Evolutionary conservation across 129 eudicot species (phyloP), one percentile per base, ranked within the genome.

Genomic region (Ambrosia artemisiifolia): DNA sequence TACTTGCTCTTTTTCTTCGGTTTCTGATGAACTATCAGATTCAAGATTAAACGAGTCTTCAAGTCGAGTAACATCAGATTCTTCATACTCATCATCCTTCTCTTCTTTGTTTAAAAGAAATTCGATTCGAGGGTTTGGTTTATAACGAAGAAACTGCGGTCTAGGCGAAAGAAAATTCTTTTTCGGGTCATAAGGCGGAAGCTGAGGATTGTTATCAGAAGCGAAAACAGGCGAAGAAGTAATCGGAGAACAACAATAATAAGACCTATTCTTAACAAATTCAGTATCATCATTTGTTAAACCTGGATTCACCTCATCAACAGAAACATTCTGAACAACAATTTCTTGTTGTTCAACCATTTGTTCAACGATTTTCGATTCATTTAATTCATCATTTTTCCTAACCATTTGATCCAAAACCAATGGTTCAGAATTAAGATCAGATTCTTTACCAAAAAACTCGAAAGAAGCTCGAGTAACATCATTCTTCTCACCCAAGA

Each of bases 181-280:
- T 63, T 84, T 83, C n/a, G 98, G 96, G 69, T 93, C 96, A 46
- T 93, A 90, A 20, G 98, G 98, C 51, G 87, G 88, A 68, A 69
- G 42, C 47, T 83, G 73, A 9, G 86, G 96, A 62, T 87, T 87
- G 86, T 79, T 10, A 40, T 40, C 9, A 32, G 89, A 85, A 50
- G 96, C 89, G 18, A 83, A 76, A 9, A 69, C 35, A 40, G 95
- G 84, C 1, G 88, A 85, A 44, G 88, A 85, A 44, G 70, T 42
- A n/a, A 43, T 19, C 6, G 78, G 70, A 16, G 83, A 78, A 53
- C 80, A 73, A 68, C 79, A 76, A 56, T 7, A 49, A 12, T 7
- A 49, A 12, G 70, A 55, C 12, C 60, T 76, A 47, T 33, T 65
- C 36, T 75, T 68, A n/a, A 36, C 72, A 44, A 38, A 59, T 59